A percentile compares a stretch with the other conserved stretches of the same genome.
Evolutionary conservation across 306 rosid genomes (phyloP).

Genomic region (Alnus glutinosa): DNA sequence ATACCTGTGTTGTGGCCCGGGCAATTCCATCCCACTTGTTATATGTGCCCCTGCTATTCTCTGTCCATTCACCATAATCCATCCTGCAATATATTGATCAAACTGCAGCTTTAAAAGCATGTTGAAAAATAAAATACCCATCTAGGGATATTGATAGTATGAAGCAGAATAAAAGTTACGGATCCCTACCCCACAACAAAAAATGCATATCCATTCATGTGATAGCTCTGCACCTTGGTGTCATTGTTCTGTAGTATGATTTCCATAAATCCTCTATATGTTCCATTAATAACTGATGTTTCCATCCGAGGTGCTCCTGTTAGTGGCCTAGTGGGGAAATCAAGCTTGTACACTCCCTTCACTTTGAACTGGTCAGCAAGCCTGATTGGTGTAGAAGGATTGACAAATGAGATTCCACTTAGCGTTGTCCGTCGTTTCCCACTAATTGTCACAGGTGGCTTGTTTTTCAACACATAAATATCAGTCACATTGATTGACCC

Average conservation of each 20-base stretch:
- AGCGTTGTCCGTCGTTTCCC: conserved; percentile 75
- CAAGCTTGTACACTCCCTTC: conserved; percentile 82
- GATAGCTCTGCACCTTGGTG: conserved; percentile 90
- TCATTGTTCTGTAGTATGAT: conserved; percentile 84
- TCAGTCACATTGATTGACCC: conserved; percentile 97
- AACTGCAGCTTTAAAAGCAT: conserved; percentile 11
- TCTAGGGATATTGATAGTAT: conserved; percentile 3
- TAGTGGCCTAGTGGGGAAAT: conserved; percentile 77
- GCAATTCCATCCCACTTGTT: conserved; percentile 99
- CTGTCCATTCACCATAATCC: conserved; percentile 97
- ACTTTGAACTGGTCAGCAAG: conserved; percentile 76
- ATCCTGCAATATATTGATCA: conserved; percentile 57
- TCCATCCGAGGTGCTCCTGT: conserved; percentile 64
- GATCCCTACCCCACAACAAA: conserved; percentile 81
- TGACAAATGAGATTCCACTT: conserved; percentile 72
- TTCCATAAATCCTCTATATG: conserved; percentile 92
- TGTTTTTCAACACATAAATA: conserved; percentile 71
- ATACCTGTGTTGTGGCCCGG: conserved; percentile 80
- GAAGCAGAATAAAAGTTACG: conserved; percentile 19
- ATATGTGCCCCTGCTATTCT: conserved; percentile 93
- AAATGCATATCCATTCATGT: conserved; percentile 85
- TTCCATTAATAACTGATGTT: conserved; percentile 85
- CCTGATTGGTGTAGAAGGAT: conserved; percentile 85
- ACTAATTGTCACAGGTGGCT: conserved; percentile 57
- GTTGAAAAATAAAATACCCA: neutral